phyloP scores from a whole-genome alignment of 106 monocot species.

The Allium sativum region DNA sequence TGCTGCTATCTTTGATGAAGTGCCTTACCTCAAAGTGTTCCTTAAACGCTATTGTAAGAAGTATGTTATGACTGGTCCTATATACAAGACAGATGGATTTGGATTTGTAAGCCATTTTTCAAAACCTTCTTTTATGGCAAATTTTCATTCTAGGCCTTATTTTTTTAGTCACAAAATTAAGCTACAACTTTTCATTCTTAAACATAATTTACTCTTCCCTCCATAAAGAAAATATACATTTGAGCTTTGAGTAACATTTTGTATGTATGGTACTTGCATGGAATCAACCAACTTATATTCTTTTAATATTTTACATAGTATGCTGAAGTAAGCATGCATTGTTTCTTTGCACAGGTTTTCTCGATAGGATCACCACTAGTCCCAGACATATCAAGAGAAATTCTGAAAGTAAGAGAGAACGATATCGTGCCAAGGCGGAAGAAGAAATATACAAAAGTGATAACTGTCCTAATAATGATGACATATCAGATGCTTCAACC shows the following conservation, averaged over 20 bases:
- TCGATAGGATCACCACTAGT: constrained; percentile 39
- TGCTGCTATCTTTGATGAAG: constrained; percentile 58
- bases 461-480: constrained; percentile 13
- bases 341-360: constrained; percentile 28
- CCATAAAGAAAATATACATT: neutral
- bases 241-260: neutral
- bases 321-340: neutral
- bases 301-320: neutral
- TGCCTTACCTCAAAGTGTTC: constrained; percentile 68
- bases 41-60: constrained; percentile 33
- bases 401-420: constrained; percentile 36
- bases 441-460: constrained; percentile 16
- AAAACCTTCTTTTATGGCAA: no score
- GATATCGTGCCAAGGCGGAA: constrained; percentile 29
- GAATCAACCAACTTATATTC: neutral
- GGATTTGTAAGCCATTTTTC: constrained; percentile 85
- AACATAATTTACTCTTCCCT: no score
- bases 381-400: constrained; percentile 37
- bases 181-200: no score
- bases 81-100: constrained; percentile 61
- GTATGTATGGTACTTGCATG: neutral
- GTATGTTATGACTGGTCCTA: constrained; percentile 51
- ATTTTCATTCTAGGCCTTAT: no score
- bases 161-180: no score
- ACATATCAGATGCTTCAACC: constrained; percentile 10